Evolutionary conservation across 1,139 yeast genomes (phyloP).

Genomic region (Debaryomyces singareniensis): DNA sequence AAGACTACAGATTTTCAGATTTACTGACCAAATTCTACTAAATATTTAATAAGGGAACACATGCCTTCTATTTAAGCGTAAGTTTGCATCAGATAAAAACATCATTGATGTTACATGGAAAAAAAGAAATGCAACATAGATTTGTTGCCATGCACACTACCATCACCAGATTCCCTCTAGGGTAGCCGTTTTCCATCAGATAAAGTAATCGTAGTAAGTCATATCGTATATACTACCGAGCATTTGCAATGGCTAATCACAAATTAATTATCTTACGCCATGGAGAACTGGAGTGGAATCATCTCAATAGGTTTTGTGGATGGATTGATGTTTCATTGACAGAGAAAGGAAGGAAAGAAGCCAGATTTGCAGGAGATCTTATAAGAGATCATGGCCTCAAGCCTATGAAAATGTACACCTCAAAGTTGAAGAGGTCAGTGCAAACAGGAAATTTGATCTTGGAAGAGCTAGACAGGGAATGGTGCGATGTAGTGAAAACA

Average conservation of each 20-base stretch:
- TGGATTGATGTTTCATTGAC: slow-evolving; percentile 75
- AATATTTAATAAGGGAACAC: too few relatives aligned
- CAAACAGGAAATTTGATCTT: slow-evolving; percentile 61
- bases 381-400: slow-evolving; percentile 30
- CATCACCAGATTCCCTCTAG: background rate
- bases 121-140: background rate
- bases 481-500: slow-evolving; percentile 45
- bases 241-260: slow-evolving; percentile 12
- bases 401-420: slow-evolving; percentile 59
- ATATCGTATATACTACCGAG: background rate
- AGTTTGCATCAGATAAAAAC: too few relatives aligned
- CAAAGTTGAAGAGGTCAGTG: slow-evolving; percentile 58
- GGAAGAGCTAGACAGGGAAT: slow-evolving; percentile 35
- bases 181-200: slow-evolving; percentile 1
- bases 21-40: too few relatives aligned
- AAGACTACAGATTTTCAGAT: too few relatives aligned
- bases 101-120: background rate
- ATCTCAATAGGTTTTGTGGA: slow-evolving; percentile 68
- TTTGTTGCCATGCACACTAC: background rate
- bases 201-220: background rate
- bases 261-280: slow-evolving; percentile 57
- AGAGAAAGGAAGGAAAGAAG: slow-evolving; percentile 56
- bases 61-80: too few relatives aligned
- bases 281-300: slow-evolving; percentile 73
- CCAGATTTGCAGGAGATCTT: slow-evolving; percentile 51